Evolutionary conservation across 2,329 filamentous ascomycete genomes (phyloP).

Genomic region (Xenosphaeropsis pyriputrescens): DNA sequence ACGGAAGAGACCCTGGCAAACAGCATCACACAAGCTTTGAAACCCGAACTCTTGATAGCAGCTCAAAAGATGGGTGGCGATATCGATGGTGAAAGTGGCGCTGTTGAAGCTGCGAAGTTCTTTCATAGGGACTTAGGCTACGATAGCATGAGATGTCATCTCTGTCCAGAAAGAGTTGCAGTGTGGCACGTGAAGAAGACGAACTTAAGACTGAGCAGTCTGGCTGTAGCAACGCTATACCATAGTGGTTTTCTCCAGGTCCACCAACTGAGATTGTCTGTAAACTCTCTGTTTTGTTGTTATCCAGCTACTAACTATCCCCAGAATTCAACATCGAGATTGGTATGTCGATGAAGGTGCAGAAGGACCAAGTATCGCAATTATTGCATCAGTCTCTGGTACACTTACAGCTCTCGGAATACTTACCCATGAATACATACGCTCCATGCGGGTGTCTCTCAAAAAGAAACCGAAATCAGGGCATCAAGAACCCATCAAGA

Average conservation of each 20-base stretch:
- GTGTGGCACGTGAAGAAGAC: slow-evolving; percentile 59
- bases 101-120: slow-evolving; percentile 41
- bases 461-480: neutral
- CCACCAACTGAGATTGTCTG: slow-evolving; percentile 50
- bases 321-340: neutral
- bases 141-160: slow-evolving; percentile 47
- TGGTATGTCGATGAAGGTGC: neutral
- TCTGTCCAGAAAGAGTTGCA: slow-evolving; percentile 51
- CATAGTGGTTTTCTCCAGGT: slow-evolving; percentile 48
- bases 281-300: neutral
- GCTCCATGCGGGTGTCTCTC: neutral
- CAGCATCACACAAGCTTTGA: slow-evolving; percentile 42
- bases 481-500: neutral
- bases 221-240: slow-evolving; percentile 54
- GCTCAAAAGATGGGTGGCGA: slow-evolving; percentile 31
- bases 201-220: slow-evolving; percentile 49
- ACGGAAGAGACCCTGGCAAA: slow-evolving; percentile 47
- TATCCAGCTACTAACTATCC: neutral
- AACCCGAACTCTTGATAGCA: slow-evolving; percentile 37
- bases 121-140: slow-evolving; percentile 55
- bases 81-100: slow-evolving; percentile 49
- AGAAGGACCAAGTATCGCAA: neutral
- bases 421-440: neutral
- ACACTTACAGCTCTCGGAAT: neutral
- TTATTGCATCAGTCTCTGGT: neutral